phyloP scores from a whole-genome alignment of 352 stramenopile species.

The Phytophthora ohioensis region DNA sequence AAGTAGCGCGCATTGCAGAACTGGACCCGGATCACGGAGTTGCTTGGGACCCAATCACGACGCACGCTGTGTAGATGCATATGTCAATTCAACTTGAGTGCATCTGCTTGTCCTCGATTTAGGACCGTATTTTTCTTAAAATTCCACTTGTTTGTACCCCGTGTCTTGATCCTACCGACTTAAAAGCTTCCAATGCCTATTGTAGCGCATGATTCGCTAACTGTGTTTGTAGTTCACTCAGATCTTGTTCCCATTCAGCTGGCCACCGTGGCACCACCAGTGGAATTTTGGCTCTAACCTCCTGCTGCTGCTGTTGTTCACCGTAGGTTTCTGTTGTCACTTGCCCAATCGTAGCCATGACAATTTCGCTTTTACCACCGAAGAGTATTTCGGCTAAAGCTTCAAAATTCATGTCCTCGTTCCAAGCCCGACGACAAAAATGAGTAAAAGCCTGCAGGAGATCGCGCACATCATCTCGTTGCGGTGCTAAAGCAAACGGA shows the following conservation, averaged over 20 bases:
- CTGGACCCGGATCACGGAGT: neutral
- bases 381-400: slow-evolving; percentile 23
- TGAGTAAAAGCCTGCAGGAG: slow-evolving; percentile 23
- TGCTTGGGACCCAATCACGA: neutral
- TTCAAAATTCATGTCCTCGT: slow-evolving; percentile 2
- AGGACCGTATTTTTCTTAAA: no score
- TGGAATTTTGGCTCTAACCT: slow-evolving; percentile 6
- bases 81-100: neutral
- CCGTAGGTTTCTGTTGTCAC: neutral
- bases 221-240: slow-evolving; percentile 27
- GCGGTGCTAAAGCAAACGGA: slow-evolving; percentile 9
- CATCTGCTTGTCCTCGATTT: no score
- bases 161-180: no score
- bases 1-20: neutral
- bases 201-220: slow-evolving; percentile 12
- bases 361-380: slow-evolving; percentile 18
- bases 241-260: slow-evolving; percentile 38
- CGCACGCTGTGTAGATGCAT: neutral
- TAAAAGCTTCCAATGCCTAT: neutral
- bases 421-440: slow-evolving; percentile 28
- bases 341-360: slow-evolving; percentile 11
- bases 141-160: no score
- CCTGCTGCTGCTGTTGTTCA: slow-evolving; percentile 4
- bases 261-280: slow-evolving; percentile 15
- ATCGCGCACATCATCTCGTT: slow-evolving; percentile 17